Conservation (phyloP, 768 basidiomycete genomes). For the Steccherinum ochraceum region DNA sequence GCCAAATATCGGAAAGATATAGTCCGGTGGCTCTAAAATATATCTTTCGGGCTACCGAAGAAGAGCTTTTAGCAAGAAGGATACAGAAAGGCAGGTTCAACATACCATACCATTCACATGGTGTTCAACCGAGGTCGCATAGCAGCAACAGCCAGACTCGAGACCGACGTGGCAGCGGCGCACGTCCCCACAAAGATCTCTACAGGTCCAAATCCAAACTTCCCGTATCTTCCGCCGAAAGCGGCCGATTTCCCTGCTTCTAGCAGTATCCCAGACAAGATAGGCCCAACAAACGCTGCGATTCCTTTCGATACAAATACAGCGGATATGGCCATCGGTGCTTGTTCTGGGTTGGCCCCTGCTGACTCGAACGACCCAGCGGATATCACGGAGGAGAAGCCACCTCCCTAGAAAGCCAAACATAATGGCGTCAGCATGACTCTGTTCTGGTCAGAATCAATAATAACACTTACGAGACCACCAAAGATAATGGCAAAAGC, state of each 20-base stretch:
- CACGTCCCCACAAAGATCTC: slow-evolving; percentile 15
- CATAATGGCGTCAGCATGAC: too few relatives aligned
- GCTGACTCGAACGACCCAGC: slow-evolving; percentile 10
- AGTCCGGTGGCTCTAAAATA: too few relatives aligned
- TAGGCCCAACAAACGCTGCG: slow-evolving; percentile 12
- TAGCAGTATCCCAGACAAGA: slow-evolving; percentile 11
- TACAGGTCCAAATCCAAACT: slow-evolving; percentile 13
- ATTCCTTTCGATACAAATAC: slow-evolving; percentile 10
- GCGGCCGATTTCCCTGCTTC: slow-evolving; percentile 5
- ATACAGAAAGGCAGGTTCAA: too few relatives aligned
- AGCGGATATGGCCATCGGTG: slow-evolving; percentile 7
- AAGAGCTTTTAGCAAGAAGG: too few relatives aligned
- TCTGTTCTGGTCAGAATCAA: too few relatives aligned
- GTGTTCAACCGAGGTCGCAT: not conserved
- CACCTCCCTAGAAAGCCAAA: slow-evolving; percentile 7
- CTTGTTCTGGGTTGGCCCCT: slow-evolving; percentile 9
- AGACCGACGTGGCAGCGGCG: slow-evolving; percentile 7
- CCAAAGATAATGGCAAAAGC: slow-evolving; percentile 16
- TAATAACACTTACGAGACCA: slow-evolving; percentile 7
- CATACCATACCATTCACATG: too few relatives aligned
- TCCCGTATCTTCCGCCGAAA: slow-evolving; percentile 3
- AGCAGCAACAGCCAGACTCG: not conserved
- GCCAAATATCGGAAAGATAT: too few relatives aligned
- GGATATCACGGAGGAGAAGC: slow-evolving; percentile 10
- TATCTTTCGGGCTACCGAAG: too few relatives aligned